phyloP scores from a whole-genome alignment of 1,284 basidiomycete species.

The Rhodotorula sp. region DNA sequence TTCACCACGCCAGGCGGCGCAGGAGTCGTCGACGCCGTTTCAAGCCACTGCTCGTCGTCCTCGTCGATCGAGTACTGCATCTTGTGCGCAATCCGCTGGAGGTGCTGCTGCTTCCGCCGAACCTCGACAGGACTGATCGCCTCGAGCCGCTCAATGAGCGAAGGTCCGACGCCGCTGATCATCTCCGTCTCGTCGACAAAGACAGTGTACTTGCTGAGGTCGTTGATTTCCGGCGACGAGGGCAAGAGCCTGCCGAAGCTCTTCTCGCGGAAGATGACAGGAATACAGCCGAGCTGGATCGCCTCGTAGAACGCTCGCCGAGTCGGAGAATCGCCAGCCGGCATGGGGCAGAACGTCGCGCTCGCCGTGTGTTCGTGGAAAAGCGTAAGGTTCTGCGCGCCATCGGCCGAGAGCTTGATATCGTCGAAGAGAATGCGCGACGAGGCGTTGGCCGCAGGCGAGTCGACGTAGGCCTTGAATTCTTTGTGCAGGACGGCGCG shows the following conservation, averaged over 20 bases:
- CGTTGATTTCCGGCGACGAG: conserved; percentile 37
- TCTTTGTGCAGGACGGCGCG: conserved; percentile 28
- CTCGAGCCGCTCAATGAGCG: conserved; percentile 31
- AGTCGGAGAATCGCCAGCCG: conserved; percentile 38
- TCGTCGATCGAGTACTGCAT: conserved; percentile 35
- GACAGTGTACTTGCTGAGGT: conserved; percentile 31
- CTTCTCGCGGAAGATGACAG: conserved; percentile 39
- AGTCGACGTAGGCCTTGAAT: conserved; percentile 17
- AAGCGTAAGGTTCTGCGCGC: conserved; percentile 31
- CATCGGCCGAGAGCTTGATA: conserved; percentile 31
- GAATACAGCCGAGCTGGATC: conserved; percentile 39
- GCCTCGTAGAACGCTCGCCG: conserved; percentile 40
- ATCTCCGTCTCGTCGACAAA: conserved; percentile 39
- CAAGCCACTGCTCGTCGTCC: conserved; percentile 15
- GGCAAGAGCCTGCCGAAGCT: conserved; percentile 39
- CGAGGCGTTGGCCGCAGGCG: conserved; percentile 1
- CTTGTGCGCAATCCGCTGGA: conserved; percentile 22
- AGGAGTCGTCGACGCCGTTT: not conserved
- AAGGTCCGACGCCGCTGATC: conserved; percentile 23
- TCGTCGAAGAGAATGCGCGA: conserved; percentile 35
- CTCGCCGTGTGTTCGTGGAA: conserved; percentile 38
- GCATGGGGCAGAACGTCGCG: conserved; percentile 36
- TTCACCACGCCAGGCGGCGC: conserved; percentile 4
- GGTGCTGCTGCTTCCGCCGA: conserved; percentile 30
- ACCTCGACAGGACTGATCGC: conserved; percentile 19